Conservation (phyloP, 129 eudicot species). For the Artemisia annua region DNA sequence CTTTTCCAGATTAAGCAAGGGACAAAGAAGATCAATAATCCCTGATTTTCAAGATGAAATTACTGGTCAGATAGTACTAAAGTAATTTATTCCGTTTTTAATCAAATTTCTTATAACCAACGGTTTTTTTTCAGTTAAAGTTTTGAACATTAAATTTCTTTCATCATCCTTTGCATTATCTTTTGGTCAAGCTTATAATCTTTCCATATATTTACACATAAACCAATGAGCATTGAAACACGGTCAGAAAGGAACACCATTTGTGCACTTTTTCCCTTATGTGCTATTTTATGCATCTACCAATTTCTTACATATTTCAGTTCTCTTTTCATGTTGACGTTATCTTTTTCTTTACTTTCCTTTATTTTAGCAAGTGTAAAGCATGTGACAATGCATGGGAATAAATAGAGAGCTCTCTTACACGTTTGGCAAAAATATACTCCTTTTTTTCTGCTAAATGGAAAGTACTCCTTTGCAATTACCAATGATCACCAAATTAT, state of each 20-base stretch:
- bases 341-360: conserved; percentile 38
- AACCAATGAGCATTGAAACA: neutral
- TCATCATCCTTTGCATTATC: neutral
- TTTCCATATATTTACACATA: neutral
- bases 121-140: neutral
- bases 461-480: conserved; percentile 41
- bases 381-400: conserved; percentile 40
- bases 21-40: neutral
- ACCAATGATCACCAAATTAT: conserved; percentile 41
- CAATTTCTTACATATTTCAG: conserved; percentile 32
- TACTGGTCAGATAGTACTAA: neutral
- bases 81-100: too few species aligned
- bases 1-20: neutral
- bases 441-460: conserved; percentile 25
- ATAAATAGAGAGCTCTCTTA: conserved; percentile 29
- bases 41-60: neutral
- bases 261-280: conserved; percentile 20
- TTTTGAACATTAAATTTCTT: neutral
- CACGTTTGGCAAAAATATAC: conserved; percentile 35
- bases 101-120: too few species aligned
- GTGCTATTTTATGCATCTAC: conserved; percentile 10
- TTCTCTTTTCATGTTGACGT: conserved; percentile 46
- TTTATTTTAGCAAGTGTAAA: conserved; percentile 37
- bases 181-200: neutral
- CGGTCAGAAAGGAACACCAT: conserved; percentile 10